Conservation (phyloP, 345 rosid species). For the Aquilaria yunnanensis region DNA sequence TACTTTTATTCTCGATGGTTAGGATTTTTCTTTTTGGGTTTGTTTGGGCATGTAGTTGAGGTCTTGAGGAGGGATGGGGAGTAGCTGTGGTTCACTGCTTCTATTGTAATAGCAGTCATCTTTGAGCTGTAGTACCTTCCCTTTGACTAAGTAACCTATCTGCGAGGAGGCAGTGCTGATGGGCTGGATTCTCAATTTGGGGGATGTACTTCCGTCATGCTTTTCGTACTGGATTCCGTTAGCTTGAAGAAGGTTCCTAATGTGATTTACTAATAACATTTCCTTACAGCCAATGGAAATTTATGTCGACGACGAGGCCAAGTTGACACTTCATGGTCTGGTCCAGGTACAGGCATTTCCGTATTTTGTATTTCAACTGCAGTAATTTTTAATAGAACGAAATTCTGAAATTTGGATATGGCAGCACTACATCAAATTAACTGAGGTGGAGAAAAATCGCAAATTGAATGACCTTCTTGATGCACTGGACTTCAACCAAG, state of each 20-base stretch:
- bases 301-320: conserved; percentile 97
- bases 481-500: conserved; percentile 98
- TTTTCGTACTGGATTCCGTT: conserved; percentile 59
- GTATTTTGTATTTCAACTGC: neutral
- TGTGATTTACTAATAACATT: conserved; percentile 63
- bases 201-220: conserved; percentile 49
- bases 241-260: conserved; percentile 67
- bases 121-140: conserved; percentile 20
- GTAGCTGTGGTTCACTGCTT: conserved; percentile 5
- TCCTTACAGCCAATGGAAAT: conserved; percentile 99
- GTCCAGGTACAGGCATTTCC: conserved; percentile 62
- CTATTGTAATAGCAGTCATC: conserved; percentile 14
- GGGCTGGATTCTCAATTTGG: conserved; percentile 42
- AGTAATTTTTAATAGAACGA: neutral
- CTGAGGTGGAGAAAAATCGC: conserved; percentile 92
- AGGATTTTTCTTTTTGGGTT: neutral
- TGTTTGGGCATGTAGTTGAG: neutral
- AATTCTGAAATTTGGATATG: neutral
- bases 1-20: neutral
- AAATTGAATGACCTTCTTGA: conserved; percentile 96
- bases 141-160: conserved; percentile 19
- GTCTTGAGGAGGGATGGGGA: conserved; percentile 8
- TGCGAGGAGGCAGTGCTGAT: conserved; percentile 37
- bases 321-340: conserved; percentile 98
- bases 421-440: conserved; percentile 98